Conservation (phyloP, 768 basidiomycete genomes). For the Gelatoporia subvermispora region DNA sequence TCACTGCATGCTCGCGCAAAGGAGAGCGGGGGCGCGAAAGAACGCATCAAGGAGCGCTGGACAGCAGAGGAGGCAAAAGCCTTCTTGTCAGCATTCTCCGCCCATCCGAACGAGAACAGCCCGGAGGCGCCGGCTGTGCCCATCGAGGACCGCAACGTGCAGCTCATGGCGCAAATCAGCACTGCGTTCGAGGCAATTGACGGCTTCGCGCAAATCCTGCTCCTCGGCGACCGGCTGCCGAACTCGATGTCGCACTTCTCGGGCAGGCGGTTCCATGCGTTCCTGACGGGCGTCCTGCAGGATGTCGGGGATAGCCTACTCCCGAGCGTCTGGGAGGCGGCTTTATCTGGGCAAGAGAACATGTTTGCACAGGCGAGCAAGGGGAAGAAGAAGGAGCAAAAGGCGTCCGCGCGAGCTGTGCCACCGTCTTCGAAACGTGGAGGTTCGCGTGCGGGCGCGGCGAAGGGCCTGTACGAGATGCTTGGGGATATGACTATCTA, state of each 20-base stretch:
- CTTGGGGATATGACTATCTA: slow-evolving; percentile 36
- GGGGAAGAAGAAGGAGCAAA: slow-evolving; percentile 36
- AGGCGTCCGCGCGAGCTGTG: slow-evolving; percentile 1
- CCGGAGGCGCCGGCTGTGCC: slow-evolving; percentile 24
- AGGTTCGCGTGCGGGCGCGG: slow-evolving; percentile 19
- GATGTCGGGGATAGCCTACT: slow-evolving; percentile 9
- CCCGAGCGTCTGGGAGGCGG: slow-evolving; percentile 42
- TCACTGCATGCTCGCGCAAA: slow-evolving; percentile 46
- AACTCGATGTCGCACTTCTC: slow-evolving; percentile 49
- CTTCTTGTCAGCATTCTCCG: slow-evolving; percentile 48
- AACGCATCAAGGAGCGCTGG: slow-evolving; percentile 68
- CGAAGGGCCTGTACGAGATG: slow-evolving; percentile 36
- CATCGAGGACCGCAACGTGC: slow-evolving; percentile 56
- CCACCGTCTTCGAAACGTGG: slow-evolving; percentile 11
- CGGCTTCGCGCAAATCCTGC: slow-evolving; percentile 55
- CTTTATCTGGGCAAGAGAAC: slow-evolving; percentile 40
- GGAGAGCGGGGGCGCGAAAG: slow-evolving; percentile 44
- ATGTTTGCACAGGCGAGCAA: slow-evolving; percentile 45
- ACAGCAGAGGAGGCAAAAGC: slow-evolving; percentile 55
- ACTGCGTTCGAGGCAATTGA: slow-evolving; percentile 56
- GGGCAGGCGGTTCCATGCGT: slow-evolving; percentile 53
- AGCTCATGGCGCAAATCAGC: slow-evolving; percentile 61
- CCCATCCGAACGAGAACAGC: slow-evolving; percentile 6
- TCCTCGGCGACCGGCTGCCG: slow-evolving; percentile 46
- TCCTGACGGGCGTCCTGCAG: slow-evolving; percentile 33